phyloP scores from a whole-genome alignment of 2,329 filamentous ascomycete genomes.

The Scytalidium sp. region DNA sequence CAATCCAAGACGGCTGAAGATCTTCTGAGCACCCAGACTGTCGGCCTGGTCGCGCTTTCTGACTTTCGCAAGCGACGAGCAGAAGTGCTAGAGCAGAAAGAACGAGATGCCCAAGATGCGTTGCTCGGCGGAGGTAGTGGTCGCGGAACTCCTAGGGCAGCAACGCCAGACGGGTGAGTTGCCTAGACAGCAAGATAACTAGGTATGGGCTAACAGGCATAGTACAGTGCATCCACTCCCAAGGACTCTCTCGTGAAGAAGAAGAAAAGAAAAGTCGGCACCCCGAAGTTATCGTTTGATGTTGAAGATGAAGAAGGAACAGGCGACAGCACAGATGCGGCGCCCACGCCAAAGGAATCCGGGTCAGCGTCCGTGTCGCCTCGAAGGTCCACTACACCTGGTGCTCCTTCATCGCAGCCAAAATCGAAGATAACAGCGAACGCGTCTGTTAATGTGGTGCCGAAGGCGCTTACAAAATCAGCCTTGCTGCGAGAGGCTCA shows the following conservation, averaged over 20 bases:
- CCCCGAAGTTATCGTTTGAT: slow-evolving; percentile 60
- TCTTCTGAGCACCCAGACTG: slow-evolving; percentile 37
- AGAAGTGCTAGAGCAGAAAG: slow-evolving; percentile 88
- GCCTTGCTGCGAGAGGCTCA: slow-evolving; percentile 76
- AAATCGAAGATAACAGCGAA: slow-evolving; percentile 59
- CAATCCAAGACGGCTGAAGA: slow-evolving; percentile 30
- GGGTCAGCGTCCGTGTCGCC: slow-evolving; percentile 17
- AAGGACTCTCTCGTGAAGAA: slow-evolving; percentile 32
- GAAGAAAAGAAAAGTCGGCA: slow-evolving; percentile 43
- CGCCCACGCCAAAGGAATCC: slow-evolving; percentile 31
- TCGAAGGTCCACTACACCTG: slow-evolving; percentile 26
- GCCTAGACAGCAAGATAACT: background rate
- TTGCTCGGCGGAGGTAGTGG: slow-evolving; percentile 37
- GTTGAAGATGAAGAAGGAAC: slow-evolving; percentile 45
- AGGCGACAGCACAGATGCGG: slow-evolving; percentile 33
- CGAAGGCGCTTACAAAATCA: slow-evolving; percentile 74
- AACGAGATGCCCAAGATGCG: slow-evolving; percentile 71
- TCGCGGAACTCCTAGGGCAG: slow-evolving; percentile 22
- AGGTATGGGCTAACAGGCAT: slow-evolving; percentile 21
- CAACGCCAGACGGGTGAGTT: slow-evolving; percentile 57
- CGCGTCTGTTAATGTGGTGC: slow-evolving; percentile 57
- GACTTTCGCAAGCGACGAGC: slow-evolving; percentile 96
- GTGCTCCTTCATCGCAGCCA: slow-evolving; percentile 19
- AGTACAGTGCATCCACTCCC: slow-evolving; percentile 40
- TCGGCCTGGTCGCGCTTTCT: slow-evolving; percentile 85